Evolutionary conservation across 495 filamentous ascomycete genomes (phyloP).

Genomic region (Aspergillus leporis): DNA sequence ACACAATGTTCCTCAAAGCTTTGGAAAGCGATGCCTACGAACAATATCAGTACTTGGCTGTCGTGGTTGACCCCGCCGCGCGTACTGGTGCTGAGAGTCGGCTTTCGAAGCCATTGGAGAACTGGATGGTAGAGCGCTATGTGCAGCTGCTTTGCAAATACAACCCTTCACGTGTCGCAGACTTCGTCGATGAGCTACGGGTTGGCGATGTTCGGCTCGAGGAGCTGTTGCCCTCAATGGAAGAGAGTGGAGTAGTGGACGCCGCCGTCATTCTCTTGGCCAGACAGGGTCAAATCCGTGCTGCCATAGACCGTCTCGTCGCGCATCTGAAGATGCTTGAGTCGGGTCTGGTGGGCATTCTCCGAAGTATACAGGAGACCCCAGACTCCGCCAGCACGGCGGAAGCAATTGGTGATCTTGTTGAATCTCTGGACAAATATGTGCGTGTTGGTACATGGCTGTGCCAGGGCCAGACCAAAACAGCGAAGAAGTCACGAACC

Average conservation of each 20-base stretch:
- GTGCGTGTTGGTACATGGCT: conserved; percentile 91
- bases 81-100: conserved; percentile 41
- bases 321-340: conserved; percentile 76
- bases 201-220: conserved; percentile 80
- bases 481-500: conserved; percentile 40
- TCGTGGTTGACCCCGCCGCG: conserved; percentile 69
- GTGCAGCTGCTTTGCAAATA: conserved; percentile 87
- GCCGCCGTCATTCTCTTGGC: conserved; percentile 91
- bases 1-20: conserved; percentile 65
- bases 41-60: conserved; percentile 76
- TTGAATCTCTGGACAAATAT: conserved; percentile 83
- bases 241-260: conserved; percentile 86
- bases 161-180: conserved; percentile 77
- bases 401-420: conserved; percentile 57
- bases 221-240: conserved; percentile 80
- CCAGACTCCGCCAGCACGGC: conserved; percentile 55
- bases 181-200: conserved; percentile 77
- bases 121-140: conserved; percentile 77
- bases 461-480: conserved; percentile 85
- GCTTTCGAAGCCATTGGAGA: conserved; percentile 29
- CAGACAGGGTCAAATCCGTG: conserved; percentile 79
- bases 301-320: conserved; percentile 82
- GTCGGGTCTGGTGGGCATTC: conserved; percentile 71
- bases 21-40: conserved; percentile 60
- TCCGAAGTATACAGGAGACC: conserved; percentile 54